A percentile compares a stretch with the other conserved stretches of the same genome.
Evolutionary conservation across 805 yeast species (phyloP).

Genomic region (Starmerella vaccinii): DNA sequence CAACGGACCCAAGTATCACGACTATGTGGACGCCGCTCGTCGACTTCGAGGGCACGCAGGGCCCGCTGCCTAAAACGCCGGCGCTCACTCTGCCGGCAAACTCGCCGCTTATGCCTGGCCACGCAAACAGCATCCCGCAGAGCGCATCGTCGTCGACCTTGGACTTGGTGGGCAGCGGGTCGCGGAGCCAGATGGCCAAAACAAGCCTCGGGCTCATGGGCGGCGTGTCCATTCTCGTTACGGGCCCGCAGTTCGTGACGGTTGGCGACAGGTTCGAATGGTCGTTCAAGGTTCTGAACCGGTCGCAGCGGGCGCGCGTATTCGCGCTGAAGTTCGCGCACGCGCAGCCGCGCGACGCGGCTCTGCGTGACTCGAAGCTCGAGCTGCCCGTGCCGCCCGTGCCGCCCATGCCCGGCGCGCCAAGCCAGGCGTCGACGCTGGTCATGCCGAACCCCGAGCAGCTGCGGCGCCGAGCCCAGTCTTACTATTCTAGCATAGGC

Average conservation of each 20-base stretch:
- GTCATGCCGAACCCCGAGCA: slow-evolving; percentile 8
- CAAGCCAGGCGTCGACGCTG: background rate
- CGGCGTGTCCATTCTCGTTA: slow-evolving; percentile 44
- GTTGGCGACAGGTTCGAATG: slow-evolving; percentile 54
- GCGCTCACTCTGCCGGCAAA: slow-evolving; percentile 18
- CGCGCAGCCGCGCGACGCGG: background rate
- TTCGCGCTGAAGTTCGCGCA: slow-evolving; percentile 36
- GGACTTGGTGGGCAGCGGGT: slow-evolving; percentile 8
- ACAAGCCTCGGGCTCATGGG: slow-evolving; percentile 19
- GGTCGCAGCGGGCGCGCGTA: slow-evolving; percentile 41
- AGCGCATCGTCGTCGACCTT: slow-evolving; percentile 13
- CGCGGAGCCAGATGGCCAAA: slow-evolving; percentile 2
- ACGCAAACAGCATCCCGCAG: slow-evolving; percentile 1
- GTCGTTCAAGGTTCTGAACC: slow-evolving; percentile 58
- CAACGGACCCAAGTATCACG: slow-evolving; percentile 14
- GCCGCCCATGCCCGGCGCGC: background rate
- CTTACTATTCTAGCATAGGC: slow-evolving; percentile 23
- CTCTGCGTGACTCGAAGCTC: background rate
- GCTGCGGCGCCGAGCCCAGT: slow-evolving; percentile 12
- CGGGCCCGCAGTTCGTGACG: slow-evolving; percentile 51
- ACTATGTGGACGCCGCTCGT: slow-evolving; percentile 25
- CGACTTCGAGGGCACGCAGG: slow-evolving; percentile 25
- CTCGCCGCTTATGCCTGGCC: slow-evolving; percentile 14
- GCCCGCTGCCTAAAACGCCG: slow-evolving; percentile 27
- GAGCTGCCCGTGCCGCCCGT: background rate